phyloP scores from a whole-genome alignment of 495 filamentous ascomycete species.

The Talaromyces thailandensis region DNA sequence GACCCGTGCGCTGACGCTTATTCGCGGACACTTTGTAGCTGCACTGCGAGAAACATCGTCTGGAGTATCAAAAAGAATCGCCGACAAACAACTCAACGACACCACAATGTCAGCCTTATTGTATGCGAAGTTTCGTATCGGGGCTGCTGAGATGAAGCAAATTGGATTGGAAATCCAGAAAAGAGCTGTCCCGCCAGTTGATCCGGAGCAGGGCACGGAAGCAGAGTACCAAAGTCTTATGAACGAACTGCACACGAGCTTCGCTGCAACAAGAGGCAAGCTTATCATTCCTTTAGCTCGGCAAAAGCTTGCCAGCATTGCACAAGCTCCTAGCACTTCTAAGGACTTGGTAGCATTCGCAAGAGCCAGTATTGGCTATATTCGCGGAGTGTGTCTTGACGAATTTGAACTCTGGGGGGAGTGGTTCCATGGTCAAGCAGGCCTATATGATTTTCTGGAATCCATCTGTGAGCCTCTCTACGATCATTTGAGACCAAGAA shows the following conservation, averaged over 20 bases:
- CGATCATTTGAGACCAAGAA: conserved; percentile 59
- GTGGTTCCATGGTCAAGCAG: conserved; percentile 63
- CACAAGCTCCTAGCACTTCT: conserved; percentile 54
- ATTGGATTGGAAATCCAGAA: conserved; percentile 62
- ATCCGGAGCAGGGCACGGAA: conserved; percentile 53
- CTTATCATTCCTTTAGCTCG: conserved; percentile 49
- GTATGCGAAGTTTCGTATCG: conserved; percentile 70
- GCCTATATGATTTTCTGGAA: conserved; percentile 63
- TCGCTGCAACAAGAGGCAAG: conserved; percentile 48
- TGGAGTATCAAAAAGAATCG: conserved; percentile 60
- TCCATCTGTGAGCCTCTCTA: conserved; percentile 68
- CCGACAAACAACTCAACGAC: conserved; percentile 63
- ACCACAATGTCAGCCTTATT: conserved; percentile 67
- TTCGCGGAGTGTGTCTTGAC: conserved; percentile 61
- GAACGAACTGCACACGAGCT: conserved; percentile 59
- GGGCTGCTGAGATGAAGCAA: conserved; percentile 55
- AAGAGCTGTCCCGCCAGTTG: conserved; percentile 49
- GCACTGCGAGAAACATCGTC: conserved; percentile 59
- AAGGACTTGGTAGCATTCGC: conserved; percentile 63
- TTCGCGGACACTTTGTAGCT: conserved; percentile 78
- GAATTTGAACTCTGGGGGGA: conserved; percentile 69
- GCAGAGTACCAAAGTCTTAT: conserved; percentile 58
- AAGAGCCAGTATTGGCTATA: conserved; percentile 58
- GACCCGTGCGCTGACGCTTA: conserved; percentile 67
- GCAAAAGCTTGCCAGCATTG: conserved; percentile 58